Evolutionary conservation across 2,329 filamentous ascomycete species (phyloP), one percentile per base, ranked within the genome.

Genomic region (Coniochaeta sp.): DNA sequence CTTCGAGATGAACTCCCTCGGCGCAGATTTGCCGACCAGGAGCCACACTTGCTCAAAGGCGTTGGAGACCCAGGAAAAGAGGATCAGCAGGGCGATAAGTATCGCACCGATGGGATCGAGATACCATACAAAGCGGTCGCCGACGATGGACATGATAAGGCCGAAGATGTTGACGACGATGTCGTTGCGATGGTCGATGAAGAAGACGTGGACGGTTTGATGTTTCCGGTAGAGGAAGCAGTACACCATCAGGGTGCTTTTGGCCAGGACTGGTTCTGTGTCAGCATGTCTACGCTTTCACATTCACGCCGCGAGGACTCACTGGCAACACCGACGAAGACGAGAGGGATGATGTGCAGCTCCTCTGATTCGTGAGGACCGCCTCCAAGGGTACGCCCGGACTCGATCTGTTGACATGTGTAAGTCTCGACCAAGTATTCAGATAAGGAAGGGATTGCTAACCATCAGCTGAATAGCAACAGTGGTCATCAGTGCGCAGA

Each of bases 401-500:
- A 85, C 56, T 83, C 78, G 52, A 84, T 67, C 67, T 73, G 53
- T 14, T 48, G 31, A 53, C 40, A 52, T 22, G n/a, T 22, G 52
- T 42, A 24, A 42, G 38, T n/a, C n/a, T 62, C 53, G 63, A 59
- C 48, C 16, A 28, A 10, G 4, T 22, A 16, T 6, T 28, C n/a
- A 5, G 1, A 45, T 49, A 9, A 22, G 32, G 9, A 27, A 50
- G 6, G 12, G 4, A 0, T 14, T 24, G 64, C 74, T 64, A 65
- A 78, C 77, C 47, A 82, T 75, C 26, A 85, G 68, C 59, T 85
- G 77, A 26, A 84, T 79, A 47, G 82, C 80, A 3, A 84, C 81
- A 0, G 81, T 85, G 2, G 82, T 83, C 80, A 85, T 85, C 53
- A 85, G 69, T 40, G 81, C 79, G 56, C 81, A 83, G 64, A 85